phyloP scores from a whole-genome alignment of 768 basidiomycete species.

The Trametes gibbosa region DNA sequence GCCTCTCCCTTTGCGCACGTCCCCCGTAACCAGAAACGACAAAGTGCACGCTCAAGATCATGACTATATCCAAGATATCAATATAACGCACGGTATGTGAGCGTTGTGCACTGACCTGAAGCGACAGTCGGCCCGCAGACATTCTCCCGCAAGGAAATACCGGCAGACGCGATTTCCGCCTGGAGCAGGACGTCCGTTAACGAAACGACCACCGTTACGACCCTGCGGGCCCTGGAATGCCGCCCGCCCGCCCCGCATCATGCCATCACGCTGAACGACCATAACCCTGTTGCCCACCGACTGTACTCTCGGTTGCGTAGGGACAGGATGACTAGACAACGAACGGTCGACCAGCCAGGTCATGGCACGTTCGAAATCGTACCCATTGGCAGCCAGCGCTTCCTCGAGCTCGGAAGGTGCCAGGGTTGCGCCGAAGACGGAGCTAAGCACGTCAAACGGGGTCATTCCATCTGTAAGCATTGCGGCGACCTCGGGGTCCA shows the following conservation, averaged over 20 bases:
- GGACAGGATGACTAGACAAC: slow-evolving; percentile 43
- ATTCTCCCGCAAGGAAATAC: slow-evolving; percentile 96
- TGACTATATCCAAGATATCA: slow-evolving; percentile 52
- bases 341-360: slow-evolving; percentile 85
- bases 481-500: slow-evolving; percentile 52
- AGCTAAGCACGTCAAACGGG: slow-evolving; percentile 92
- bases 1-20: slow-evolving; percentile 95
- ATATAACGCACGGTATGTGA: neutral
- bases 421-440: slow-evolving; percentile 89
- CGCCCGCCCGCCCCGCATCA: slow-evolving; percentile 43
- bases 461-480: slow-evolving; percentile 91
- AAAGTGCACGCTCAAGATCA: slow-evolving; percentile 90
- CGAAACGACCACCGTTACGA: slow-evolving; percentile 36
- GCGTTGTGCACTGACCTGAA: slow-evolving; percentile 69
- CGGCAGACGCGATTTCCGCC: slow-evolving; percentile 85
- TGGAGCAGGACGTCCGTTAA: slow-evolving; percentile 54
- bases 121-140: slow-evolving; percentile 92
- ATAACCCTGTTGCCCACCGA: slow-evolving; percentile 67
- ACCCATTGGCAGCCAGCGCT: slow-evolving; percentile 81
- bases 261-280: slow-evolving; percentile 57
- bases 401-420: slow-evolving; percentile 92
- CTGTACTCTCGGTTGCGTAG: slow-evolving; percentile 49
- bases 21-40: slow-evolving; percentile 97
- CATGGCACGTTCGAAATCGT: slow-evolving; percentile 96
- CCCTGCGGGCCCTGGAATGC: slow-evolving; percentile 29